These are phyloP conservation scores for Apiospora phragmitis DNA, from an alignment of 2,329 filamentous ascomycete species.

Conservation along the genomic window DNA sequence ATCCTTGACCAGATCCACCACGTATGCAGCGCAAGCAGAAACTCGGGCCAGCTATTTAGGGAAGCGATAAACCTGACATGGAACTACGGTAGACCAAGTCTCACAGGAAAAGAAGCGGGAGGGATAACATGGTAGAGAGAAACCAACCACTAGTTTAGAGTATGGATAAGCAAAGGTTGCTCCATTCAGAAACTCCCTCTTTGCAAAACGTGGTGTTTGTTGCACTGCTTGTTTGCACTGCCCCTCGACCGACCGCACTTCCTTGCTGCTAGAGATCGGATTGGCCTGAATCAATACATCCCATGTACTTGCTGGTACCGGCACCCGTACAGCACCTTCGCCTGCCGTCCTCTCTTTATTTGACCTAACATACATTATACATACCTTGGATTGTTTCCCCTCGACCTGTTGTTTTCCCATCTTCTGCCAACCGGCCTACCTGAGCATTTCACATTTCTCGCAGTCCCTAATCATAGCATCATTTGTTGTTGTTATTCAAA, in stretches of 20 bases:
- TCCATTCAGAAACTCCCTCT: not conserved
- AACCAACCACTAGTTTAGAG: not conserved
- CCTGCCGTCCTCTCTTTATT: not conserved
- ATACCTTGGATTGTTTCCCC: not conserved
- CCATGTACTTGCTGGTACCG: not conserved
- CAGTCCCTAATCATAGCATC: not conserved
- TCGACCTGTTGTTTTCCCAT: not conserved
- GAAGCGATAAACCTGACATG: too few species aligned
- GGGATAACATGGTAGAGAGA: not conserved
- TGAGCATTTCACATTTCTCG: not conserved
- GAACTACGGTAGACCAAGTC: too few species aligned
- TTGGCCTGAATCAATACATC: not conserved
- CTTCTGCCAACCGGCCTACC: not conserved
- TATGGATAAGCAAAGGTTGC: not conserved
- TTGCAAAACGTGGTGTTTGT: not conserved
- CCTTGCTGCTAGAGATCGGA: not conserved
- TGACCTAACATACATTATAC: too few species aligned
- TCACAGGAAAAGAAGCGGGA: not conserved
- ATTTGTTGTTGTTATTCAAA: not conserved
- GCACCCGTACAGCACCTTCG: not conserved
- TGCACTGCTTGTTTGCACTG: not conserved
- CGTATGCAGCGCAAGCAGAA: too few species aligned
- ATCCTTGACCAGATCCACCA: too few species aligned
- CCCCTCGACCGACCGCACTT: not conserved
- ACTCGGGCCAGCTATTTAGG: too few species aligned